Percentiles rank a stretch among this genome's conserved stretches.
Evolutionary conservation across 1,284 basidiomycete genomes (phyloP).

Genomic region (Fomitopsis betulina): DNA sequence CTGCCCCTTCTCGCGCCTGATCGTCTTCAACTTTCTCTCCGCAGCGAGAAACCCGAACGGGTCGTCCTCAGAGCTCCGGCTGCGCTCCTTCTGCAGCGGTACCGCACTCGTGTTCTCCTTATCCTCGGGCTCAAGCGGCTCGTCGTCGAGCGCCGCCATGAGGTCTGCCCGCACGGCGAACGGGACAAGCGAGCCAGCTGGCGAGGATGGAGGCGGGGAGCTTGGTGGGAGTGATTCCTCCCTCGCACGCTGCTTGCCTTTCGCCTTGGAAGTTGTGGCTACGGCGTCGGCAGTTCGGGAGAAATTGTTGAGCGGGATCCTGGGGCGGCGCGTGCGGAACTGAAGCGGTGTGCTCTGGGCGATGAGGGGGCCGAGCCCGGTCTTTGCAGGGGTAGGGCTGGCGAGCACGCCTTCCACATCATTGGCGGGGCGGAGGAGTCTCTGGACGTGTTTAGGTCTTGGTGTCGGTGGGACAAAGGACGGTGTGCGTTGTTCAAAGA

Average conservation of each 20-base stretch:
- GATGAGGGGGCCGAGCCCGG: neutral
- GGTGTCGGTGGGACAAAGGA: neutral
- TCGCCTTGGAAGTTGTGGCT: neutral
- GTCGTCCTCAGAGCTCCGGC: constrained; percentile 22
- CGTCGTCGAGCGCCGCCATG: constrained; percentile 3
- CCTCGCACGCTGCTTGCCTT: neutral
- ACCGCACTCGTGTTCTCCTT: constrained; percentile 9
- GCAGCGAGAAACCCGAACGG: constrained; percentile 41
- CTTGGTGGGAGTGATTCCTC: constrained; percentile 7
- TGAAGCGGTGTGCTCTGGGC: constrained; percentile 8
- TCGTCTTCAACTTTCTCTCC: constrained; percentile 33
- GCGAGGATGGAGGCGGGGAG: constrained; percentile 2
- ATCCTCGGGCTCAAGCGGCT: constrained; percentile 8
- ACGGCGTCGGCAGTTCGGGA: neutral
- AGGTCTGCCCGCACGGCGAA: neutral
- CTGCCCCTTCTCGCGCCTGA: constrained; percentile 11
- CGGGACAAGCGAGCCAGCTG: neutral
- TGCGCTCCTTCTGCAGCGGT: constrained; percentile 3
- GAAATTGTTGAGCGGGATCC: constrained; percentile 1
- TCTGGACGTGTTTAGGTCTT: constrained; percentile 1
- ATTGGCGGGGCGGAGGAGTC: constrained; percentile 1
- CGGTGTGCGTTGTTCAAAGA: neutral
- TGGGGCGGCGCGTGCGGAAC: neutral
- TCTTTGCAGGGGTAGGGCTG: constrained; percentile 4
- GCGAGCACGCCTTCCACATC: neutral